Conservation (phyloP, 768 basidiomycete genomes). For the Rhizopogon vulgaris region DNA sequence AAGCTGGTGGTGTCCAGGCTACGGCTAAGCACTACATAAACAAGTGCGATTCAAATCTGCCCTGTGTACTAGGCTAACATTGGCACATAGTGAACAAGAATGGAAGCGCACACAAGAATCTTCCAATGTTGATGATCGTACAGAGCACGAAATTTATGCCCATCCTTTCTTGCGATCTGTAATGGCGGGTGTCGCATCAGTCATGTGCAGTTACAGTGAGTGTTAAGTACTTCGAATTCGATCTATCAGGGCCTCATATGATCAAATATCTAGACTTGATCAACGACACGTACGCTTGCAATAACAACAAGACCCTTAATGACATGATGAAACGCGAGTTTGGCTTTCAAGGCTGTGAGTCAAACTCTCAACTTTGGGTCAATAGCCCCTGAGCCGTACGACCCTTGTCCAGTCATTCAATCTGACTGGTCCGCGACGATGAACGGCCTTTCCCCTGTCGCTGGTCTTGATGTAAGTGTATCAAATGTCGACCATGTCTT, state of each 20-base stretch:
- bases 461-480: conserved; percentile 52
- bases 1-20: conserved; percentile 76
- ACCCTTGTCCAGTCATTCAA: conserved; percentile 33
- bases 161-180: conserved; percentile 55
- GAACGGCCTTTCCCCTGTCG: conserved; percentile 42
- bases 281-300: conserved; percentile 58
- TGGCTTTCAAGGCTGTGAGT: conserved; percentile 58
- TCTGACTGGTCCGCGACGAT: conserved; percentile 65
- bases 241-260: conserved; percentile 1
- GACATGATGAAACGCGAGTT: conserved; percentile 61
- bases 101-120: conserved; percentile 26
- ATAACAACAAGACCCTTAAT: conserved; percentile 54
- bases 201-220: conserved; percentile 64
- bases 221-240: neutral
- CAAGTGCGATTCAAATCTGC: conserved; percentile 37
- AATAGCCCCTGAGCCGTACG: neutral
- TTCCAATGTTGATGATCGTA: conserved; percentile 35
- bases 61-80: neutral
- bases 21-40: conserved; percentile 81
- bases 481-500: neutral
- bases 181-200: conserved; percentile 56
- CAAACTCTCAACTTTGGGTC: neutral
- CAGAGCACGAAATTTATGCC: conserved; percentile 51
- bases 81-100: conserved; percentile 29
- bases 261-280: conserved; percentile 37